A percentile compares a stretch with the other conserved stretches of the same genome.
These are phyloP conservation scores for Avena eriantha DNA, from an alignment of 176 grass and related monocot species.

Conservation along the genomic window DNA sequence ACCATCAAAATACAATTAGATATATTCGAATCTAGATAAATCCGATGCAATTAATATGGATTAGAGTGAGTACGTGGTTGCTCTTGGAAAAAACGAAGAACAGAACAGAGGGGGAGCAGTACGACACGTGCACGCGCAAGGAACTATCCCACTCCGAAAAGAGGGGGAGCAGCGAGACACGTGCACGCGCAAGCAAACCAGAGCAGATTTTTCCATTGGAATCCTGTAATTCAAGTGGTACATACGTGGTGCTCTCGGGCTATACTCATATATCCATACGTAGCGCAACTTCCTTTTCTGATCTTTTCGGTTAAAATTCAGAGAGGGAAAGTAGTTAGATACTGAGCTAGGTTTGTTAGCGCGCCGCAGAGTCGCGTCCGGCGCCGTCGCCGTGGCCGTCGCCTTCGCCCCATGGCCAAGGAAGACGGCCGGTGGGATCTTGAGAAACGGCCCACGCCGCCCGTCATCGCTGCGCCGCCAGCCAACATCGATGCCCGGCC, in stretches of 20 bases:
- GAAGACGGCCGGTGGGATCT: neutral
- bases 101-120: neutral
- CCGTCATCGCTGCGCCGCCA: neutral
- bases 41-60: too few species aligned
- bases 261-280: neutral
- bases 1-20: too few species aligned
- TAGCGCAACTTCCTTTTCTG: neutral
- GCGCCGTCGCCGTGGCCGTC: neutral
- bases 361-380: neutral
- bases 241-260: neutral
- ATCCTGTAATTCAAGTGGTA: neutral
- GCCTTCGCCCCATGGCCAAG: conserved; percentile 16
- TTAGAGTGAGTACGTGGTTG: too few species aligned
- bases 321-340: neutral
- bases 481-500: neutral
- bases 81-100: neutral
- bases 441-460: neutral
- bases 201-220: neutral
- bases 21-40: too few species aligned
- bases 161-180: neutral
- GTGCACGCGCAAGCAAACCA: neutral
- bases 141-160: neutral
- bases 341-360: neutral
- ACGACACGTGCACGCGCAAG: neutral
- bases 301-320: neutral